Base-by-base conservation (phyloP, 805 yeast genomes). In the Brettanomyces custersianus region DNA sequence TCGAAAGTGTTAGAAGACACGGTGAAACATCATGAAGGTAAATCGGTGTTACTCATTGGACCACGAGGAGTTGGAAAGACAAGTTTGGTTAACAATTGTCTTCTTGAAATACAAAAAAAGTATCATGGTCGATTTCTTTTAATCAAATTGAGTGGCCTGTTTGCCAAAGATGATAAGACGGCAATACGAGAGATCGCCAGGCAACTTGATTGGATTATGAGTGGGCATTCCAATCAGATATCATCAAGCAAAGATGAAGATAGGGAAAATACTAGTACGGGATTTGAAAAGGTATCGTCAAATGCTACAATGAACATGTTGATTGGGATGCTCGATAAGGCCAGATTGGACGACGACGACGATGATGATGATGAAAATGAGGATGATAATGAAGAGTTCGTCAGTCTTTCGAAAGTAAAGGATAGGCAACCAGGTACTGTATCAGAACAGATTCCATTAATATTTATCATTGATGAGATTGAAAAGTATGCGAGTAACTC, bases 121-220 rank as follows among this genome's bases (percentile, higher is more conserved):
- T 70, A 67, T 47, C 49, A 53, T 4, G 64, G 73, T 23, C 72
- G 74, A 34, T 85, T 76, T 49, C 63, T 88, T 13, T 63, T 72
- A 0, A 72, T 92, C 9, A 55, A 68, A 17, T 60, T 90, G 20
- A 76, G 80, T 40, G 96, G 96, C 0, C 57, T 68, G 11, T 67
- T 78, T 3, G 95, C 85, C 51, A 52, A 68, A 4, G 86, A 80
- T 45, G 97, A 90, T 50, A 70, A 67, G 32, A 60, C 71, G 34
- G 97, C 97, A 0, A 71, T 92, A 11, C 69, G 88, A 35, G 88
- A 85, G 44, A 81, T 92, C 39, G 95, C 95, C 0, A 65, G 80
- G 30, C 96, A 88, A 55, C 59, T 90, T 28, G 95, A 85, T 51
- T 51, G 53, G 42, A 49, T 54, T 35, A 36, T 47, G 32, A 33